Percentiles rank a stretch among this genome's conserved stretches.
Conservation (phyloP, 257 asterid genomes). For the Apocynum venetum region DNA sequence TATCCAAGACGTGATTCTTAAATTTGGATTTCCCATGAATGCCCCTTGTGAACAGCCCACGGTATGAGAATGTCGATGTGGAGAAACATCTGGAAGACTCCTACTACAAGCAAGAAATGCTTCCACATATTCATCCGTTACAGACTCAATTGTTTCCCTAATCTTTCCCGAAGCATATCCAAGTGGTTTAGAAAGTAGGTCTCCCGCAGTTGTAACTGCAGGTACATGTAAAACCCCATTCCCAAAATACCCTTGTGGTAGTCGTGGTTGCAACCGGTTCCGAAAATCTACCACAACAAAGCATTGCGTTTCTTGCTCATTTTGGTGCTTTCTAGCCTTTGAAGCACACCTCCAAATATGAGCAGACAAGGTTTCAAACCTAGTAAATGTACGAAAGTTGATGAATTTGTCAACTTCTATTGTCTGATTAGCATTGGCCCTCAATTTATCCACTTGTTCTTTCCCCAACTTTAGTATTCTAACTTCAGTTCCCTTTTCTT, state of each 20-base stretch:
- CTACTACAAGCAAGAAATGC: conserved; percentile 11
- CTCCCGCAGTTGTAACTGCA: not conserved
- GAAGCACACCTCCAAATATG: conserved; percentile 29
- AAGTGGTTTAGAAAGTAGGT: conserved; percentile 10
- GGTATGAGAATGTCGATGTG: conserved; percentile 7
- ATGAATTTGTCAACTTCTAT: no score
- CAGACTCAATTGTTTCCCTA: not conserved
- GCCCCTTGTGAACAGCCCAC: conserved; percentile 17
- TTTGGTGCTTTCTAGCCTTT: conserved; percentile 16
- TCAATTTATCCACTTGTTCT: not conserved
- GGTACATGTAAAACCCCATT: conserved; percentile 15
- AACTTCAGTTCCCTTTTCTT: no score
- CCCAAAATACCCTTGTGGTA: conserved; percentile 29
- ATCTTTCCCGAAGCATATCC: conserved; percentile 18
- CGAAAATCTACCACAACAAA: conserved; percentile 14
- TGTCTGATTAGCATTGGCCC: not conserved
- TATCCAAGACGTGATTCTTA: conserved; percentile 25
- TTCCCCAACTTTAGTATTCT: no score
- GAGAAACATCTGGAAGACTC: conserved; percentile 11
- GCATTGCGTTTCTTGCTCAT: conserved; percentile 20
- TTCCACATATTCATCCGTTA: conserved; percentile 19
- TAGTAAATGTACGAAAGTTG: not conserved
- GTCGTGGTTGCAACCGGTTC: conserved; percentile 16
- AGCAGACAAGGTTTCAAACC: conserved; percentile 23
- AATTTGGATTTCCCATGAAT: conserved; percentile 26